These are phyloP conservation scores for Microglena sp. DNA, from an alignment of 139 green algal species.

Conservation along the genomic window DNA sequence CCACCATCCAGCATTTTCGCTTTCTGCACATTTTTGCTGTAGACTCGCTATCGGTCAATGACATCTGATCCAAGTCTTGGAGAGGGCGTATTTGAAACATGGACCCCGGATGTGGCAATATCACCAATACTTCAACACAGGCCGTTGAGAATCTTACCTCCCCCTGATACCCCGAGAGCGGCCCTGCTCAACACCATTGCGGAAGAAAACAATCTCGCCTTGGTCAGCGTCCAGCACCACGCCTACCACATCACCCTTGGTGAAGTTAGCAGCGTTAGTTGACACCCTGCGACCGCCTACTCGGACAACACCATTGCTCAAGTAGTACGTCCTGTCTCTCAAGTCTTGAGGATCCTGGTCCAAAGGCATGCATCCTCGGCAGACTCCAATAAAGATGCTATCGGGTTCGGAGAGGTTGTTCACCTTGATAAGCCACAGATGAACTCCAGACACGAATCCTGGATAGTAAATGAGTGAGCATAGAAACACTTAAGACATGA, in stretches of 20 bases:
- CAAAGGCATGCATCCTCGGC: slow-evolving; percentile 48
- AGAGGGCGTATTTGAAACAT: no score
- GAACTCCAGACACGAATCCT: slow-evolving; percentile 51
- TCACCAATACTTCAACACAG: no score
- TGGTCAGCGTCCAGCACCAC: slow-evolving; percentile 54
- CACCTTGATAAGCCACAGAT: slow-evolving; percentile 53
- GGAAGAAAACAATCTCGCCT: slow-evolving; percentile 41
- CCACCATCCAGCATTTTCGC: no score
- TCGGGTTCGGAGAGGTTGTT: slow-evolving; percentile 51
- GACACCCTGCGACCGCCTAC: slow-evolving; percentile 43
- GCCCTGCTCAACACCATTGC: slow-evolving; percentile 27
- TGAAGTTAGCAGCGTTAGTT: slow-evolving; percentile 47
- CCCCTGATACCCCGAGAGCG: no score
- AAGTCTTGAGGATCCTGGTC: slow-evolving; percentile 43
- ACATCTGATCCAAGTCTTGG: no score
- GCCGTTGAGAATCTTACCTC: no score
- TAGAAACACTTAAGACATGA: neutral
- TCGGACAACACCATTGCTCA: slow-evolving; percentile 49
- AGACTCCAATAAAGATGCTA: slow-evolving; percentile 54
- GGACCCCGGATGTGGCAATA: no score
- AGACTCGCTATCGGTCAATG: no score
- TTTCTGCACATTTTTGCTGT: no score
- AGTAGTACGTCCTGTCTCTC: slow-evolving; percentile 15
- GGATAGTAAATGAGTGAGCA: neutral
- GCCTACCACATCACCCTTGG: slow-evolving; percentile 45